Evolutionary conservation across 148 eudicot genomes (phyloP), one percentile per base, ranked within the genome.

Genomic region (Rhododendron vialii): DNA sequence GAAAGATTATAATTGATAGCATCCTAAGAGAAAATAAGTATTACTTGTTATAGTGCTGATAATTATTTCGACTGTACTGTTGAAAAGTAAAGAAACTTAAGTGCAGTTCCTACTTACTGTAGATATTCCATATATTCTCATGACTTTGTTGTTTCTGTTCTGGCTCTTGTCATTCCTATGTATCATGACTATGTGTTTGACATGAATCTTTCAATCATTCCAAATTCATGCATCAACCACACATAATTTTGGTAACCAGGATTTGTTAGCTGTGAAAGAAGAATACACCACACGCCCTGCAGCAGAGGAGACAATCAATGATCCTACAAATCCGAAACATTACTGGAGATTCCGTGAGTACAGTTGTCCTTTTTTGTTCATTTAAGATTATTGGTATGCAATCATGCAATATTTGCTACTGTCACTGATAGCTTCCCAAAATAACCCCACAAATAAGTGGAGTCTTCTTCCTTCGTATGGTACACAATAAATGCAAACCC

Each of bases 241-340:
- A 2, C 0, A 26, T 41, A 1, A 38, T 75, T 76, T 26, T 38
- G n/a, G 18, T 59, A 18, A 84, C 86, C 90, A 96, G 99, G 99
- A 96, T 87, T 88, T 96, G 59, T 83, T 94, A 87, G 99, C 98
- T 51, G 83, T 96, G 87, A 95, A 94, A 89, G 95, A 95, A 89
- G 95, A 93, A 85, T 96, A 96, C 90, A 90, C 96, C 14, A 84
- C 91, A 12, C 95, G 99, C 35, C 98, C 99, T 76, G 98, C 99
- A 33, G 86, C 89, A 2, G 98, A 96, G 90, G 99, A 96, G 93
- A 96, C 98, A 1, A 96, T 96, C 90, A 96, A 95, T 83, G 96
- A 96, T 88, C 99, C 99, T 77, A 94, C 99, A 57, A 96, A 96
- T 86, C 99, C 99, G 18, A 96, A 94, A 87, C 99, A 96, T 86